A percentile compares a stretch with the other conserved stretches of the same genome.
phyloP scores from a whole-genome alignment of 1,139 yeast genomes.

The Eremothecium gossypii region DNA sequence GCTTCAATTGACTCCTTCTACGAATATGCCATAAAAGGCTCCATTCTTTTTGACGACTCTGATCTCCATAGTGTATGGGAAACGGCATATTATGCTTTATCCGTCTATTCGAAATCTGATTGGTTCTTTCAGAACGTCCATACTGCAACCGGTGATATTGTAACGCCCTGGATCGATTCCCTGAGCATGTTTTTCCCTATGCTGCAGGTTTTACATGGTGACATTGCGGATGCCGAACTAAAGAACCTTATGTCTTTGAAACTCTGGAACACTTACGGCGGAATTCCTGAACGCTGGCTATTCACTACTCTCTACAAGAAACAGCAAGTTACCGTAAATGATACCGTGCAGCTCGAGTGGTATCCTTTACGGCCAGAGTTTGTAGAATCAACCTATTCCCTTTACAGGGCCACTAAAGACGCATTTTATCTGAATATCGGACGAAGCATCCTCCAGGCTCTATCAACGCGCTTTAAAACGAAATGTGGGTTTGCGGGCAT shows the following conservation, averaged over 20 bases:
- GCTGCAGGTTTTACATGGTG: constrained; percentile 70
- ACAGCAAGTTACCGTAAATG: neutral
- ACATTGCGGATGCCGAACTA: constrained; percentile 52
- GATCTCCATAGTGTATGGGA: constrained; percentile 53
- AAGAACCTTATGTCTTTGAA: constrained; percentile 62
- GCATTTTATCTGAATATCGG: constrained; percentile 79
- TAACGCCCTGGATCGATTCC: constrained; percentile 72
- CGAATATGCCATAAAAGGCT: constrained; percentile 75
- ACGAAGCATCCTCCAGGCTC: constrained; percentile 46
- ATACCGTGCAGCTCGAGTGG: constrained; percentile 54
- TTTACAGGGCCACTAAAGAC: constrained; percentile 78
- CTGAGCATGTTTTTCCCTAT: constrained; percentile 88
- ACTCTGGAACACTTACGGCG: constrained; percentile 72
- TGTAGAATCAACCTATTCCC: constrained; percentile 75
- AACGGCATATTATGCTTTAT: constrained; percentile 48
- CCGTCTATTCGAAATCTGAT: constrained; percentile 39
- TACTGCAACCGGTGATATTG: constrained; percentile 40
- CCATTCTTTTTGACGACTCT: constrained; percentile 63
- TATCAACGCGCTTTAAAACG: constrained; percentile 44
- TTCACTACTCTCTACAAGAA: constrained; percentile 21
- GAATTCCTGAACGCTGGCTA: constrained; percentile 85
- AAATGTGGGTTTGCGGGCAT: constrained; percentile 79
- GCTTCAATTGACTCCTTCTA: constrained; percentile 92
- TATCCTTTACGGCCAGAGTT: constrained; percentile 90
- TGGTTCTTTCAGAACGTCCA: constrained; percentile 60